These are phyloP conservation scores for Penicillium ochrochloron DNA, from an alignment of 495 filamentous ascomycete genomes.

Conservation along the genomic window DNA sequence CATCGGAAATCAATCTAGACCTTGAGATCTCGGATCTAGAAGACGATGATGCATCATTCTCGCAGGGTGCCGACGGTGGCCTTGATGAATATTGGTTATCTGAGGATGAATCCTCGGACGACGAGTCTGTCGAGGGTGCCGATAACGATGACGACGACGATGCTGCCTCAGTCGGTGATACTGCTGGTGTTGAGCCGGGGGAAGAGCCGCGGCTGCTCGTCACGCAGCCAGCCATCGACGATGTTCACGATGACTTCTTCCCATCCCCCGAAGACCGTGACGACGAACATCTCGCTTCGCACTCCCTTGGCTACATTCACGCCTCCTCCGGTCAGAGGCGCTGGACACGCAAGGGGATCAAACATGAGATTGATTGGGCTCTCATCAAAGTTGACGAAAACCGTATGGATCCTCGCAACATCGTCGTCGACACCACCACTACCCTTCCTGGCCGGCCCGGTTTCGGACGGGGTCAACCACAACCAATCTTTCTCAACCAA, in stretches of 20 bases:
- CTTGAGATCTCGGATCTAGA: constrained; percentile 57
- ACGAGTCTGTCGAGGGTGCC: constrained; percentile 45
- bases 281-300: constrained; percentile 76
- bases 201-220: constrained; percentile 73
- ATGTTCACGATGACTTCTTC: constrained; percentile 82
- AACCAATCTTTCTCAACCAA: constrained; percentile 46
- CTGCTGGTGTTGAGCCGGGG: constrained; percentile 75
- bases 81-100: constrained; percentile 50
- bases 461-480: constrained; percentile 26
- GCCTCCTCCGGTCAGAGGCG: constrained; percentile 88
- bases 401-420: constrained; percentile 72
- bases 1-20: constrained; percentile 42
- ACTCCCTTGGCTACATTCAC: constrained; percentile 79
- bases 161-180: constrained; percentile 75
- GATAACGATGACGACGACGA: constrained; percentile 64
- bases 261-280: constrained; percentile 62
- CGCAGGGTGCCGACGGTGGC: constrained; percentile 32
- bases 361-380: constrained; percentile 97
- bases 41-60: constrained; percentile 44
- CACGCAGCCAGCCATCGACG: constrained; percentile 87
- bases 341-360: constrained; percentile 62
- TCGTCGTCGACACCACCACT: constrained; percentile 55
- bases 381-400: constrained; percentile 78
- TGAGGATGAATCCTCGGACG: constrained; percentile 53
- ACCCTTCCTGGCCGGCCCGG: constrained; percentile 25